phyloP scores from a whole-genome alignment of 768 basidiomycete species.

The Rhodocollybia butyracea region DNA sequence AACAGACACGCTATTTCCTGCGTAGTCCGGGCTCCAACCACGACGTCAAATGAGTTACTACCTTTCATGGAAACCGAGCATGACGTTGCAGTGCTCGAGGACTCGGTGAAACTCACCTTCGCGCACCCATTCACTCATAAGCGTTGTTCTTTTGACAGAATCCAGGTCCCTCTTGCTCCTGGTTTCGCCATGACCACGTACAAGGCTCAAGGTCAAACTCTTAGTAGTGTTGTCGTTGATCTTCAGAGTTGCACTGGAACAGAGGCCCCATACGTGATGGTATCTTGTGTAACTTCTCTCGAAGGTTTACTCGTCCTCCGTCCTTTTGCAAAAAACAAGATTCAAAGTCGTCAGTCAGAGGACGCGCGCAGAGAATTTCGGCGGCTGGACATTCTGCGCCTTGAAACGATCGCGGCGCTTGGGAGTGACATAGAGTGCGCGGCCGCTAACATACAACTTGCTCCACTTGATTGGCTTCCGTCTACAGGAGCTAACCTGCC shows the following conservation, averaged over 20 bases:
- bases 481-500: too few relatives aligned
- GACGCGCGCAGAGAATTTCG: too few relatives aligned
- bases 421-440: too few relatives aligned
- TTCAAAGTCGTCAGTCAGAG: neutral
- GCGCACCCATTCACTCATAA: conserved; percentile 9
- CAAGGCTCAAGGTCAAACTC: conserved; percentile 24
- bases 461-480: too few relatives aligned
- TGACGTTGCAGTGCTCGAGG: conserved; percentile 14
- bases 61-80: conserved; percentile 7
- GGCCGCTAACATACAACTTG: too few relatives aligned
- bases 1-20: conserved; percentile 11
- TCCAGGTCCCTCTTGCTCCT: conserved; percentile 21
- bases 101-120: conserved; percentile 7
- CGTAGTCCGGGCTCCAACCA: conserved; percentile 10
- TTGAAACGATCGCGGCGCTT: too few relatives aligned
- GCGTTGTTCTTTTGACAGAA: conserved; percentile 8
- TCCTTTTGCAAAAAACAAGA: neutral
- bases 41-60: neutral
- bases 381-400: too few relatives aligned
- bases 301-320: neutral
- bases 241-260: conserved; percentile 13
- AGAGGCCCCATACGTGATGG: conserved; percentile 26
- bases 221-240: conserved; percentile 18
- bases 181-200: conserved; percentile 25
- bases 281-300: neutral